Percentiles rank a stretch among this genome's conserved stretches.
phyloP scores from a whole-genome alignment of 495 filamentous ascomycete genomes.

The Xylaria palmicola region DNA sequence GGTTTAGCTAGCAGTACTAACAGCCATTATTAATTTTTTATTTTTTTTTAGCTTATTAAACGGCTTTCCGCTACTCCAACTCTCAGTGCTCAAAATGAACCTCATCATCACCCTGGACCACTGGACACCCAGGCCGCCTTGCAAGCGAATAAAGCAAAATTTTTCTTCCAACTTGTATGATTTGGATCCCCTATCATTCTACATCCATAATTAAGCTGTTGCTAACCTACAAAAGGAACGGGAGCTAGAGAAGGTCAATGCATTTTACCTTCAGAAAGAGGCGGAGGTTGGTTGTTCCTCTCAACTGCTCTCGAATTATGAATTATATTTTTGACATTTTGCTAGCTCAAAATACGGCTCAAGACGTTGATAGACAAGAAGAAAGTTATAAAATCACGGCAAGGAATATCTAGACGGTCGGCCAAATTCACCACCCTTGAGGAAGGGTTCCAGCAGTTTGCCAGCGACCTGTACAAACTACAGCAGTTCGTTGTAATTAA shows the following conservation, averaged over 20 bases:
- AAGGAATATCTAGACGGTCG: slow-evolving; percentile 75
- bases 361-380: slow-evolving; percentile 94
- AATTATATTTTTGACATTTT: slow-evolving; percentile 12
- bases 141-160: slow-evolving; percentile 96
- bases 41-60: slow-evolving; percentile 89
- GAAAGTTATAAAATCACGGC: slow-evolving; percentile 75
- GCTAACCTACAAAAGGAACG: slow-evolving; percentile 63
- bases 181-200: not conserved
- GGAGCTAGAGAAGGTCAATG: slow-evolving; percentile 97
- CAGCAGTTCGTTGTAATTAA: slow-evolving; percentile 99
- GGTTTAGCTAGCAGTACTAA: slow-evolving; percentile 28
- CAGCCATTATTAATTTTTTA: slow-evolving; percentile 74
- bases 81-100: slow-evolving; percentile 69
- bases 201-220: not conserved
- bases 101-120: slow-evolving; percentile 42
- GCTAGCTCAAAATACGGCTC: slow-evolving; percentile 84
- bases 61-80: slow-evolving; percentile 88
- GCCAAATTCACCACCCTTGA: slow-evolving; percentile 90
- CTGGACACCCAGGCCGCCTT: slow-evolving; percentile 83
- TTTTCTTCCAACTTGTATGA: slow-evolving; percentile 93
- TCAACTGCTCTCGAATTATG: not conserved
- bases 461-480: slow-evolving; percentile 91
- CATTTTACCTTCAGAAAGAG: slow-evolving; percentile 96
- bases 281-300: slow-evolving; percentile 68
- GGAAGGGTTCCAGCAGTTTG: slow-evolving; percentile 95